A percentile compares a stretch with the other conserved stretches of the same genome.
Conservation (phyloP, 345 rosid species). For the Hibiscus tridactylites region DNA sequence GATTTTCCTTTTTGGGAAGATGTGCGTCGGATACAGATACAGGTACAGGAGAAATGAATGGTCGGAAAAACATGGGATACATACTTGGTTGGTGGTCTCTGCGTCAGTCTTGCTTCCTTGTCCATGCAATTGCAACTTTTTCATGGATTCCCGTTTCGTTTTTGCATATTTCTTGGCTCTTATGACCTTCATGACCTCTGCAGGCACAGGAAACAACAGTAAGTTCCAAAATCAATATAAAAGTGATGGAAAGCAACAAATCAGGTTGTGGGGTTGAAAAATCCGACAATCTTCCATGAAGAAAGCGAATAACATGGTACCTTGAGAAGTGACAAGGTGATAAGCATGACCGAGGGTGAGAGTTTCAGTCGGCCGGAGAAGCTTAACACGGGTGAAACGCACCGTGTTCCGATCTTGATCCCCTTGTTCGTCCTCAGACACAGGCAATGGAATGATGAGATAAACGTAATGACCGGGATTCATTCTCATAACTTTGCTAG, state of each 20-base stretch:
- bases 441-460: slow-evolving; percentile 80
- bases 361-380: slow-evolving; percentile 72
- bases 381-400: slow-evolving; percentile 79
- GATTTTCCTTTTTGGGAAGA: too few species aligned
- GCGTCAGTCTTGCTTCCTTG: slow-evolving; percentile 13
- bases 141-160: slow-evolving; percentile 40
- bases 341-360: slow-evolving; percentile 94
- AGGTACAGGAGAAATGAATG: not conserved
- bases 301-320: slow-evolving; percentile 19
- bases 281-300: not conserved
- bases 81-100: slow-evolving; percentile 20
- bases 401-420: slow-evolving; percentile 17
- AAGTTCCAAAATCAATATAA: not conserved
- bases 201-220: not conserved
- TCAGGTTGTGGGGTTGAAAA: too few species aligned
- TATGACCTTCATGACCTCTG: slow-evolving; percentile 84
- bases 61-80: not conserved
- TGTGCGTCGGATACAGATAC: not conserved
- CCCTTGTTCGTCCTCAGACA: slow-evolving; percentile 11
- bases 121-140: slow-evolving; percentile 25
- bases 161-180: slow-evolving; percentile 73
- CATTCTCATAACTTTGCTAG: not conserved
- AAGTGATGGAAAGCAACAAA: too few species aligned
- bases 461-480: slow-evolving; percentile 95
- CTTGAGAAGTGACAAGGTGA: slow-evolving; percentile 87